Evolutionary conservation across 257 asterid species (phyloP), one percentile per base, ranked within the genome.

Genomic region (Orobanche coerulescens): DNA sequence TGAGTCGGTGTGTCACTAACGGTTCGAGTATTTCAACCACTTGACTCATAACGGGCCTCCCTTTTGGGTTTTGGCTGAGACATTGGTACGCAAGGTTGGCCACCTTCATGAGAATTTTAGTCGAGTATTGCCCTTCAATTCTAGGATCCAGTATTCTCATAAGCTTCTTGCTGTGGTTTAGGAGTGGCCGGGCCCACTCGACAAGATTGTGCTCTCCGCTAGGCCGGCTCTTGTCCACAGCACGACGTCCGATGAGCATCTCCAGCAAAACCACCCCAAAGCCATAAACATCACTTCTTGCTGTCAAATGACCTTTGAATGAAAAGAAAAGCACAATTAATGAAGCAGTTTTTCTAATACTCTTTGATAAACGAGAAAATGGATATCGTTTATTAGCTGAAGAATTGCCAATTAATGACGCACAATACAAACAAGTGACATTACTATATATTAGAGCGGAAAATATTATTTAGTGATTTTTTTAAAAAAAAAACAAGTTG

Each of bases 231-330:
- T 86, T 88, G 40, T 92, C 98, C 97, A 88, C 79, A 3, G 97
- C 94, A 64, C 87, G 81, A 53, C 95, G 77, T 9, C 98, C 97
- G 15, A 83, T 77, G 8, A 88, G 86, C 95, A 92, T 84, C 73
- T 92, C 97, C 14, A 88, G 97, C 68, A 92, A 61, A 34, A 92
- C 95, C 0, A 92, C 96, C 66, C 98, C 98, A 67, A 86, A 92
- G 6, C 95, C 96, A 60, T 92, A 88, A 12, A 88, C 93, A 49
- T 92, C 97, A 64, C 96, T 82, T 73, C 94, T 79, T 44, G 95
- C 89, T 0, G 94, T 85, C 70, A 92, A 67, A 74, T 87, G 94
- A 48, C 98, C 96, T n/a, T n/a, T 88, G 82, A 69, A 71, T 12
- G 5, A 20, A 20, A 47, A 43, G 13, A n/a, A n/a, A n/a, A n/a